Conservation (phyloP, 495 filamentous ascomycete species). For the Polyplosphaeria fusca region DNA sequence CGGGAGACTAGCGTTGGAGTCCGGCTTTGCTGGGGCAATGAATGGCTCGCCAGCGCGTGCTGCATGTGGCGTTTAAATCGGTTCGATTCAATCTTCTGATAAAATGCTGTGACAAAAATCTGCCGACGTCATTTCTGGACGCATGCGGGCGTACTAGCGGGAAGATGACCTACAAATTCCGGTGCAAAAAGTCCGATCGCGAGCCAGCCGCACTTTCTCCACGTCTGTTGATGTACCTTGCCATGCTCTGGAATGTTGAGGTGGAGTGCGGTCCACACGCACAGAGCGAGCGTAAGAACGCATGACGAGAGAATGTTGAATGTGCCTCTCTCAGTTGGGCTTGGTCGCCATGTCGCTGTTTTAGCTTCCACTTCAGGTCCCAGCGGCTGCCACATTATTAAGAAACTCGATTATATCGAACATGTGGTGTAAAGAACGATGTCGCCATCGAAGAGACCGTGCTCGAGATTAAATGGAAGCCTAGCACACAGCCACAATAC, state of each 20-base stretch:
- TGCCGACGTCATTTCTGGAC: neutral
- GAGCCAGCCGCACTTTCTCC: slow-evolving; percentile 2
- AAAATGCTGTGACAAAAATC: neutral
- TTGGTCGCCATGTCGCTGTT: slow-evolving; percentile 4
- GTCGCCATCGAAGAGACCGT: no score
- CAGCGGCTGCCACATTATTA: no score
- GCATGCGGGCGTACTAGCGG: neutral
- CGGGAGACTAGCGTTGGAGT: neutral
- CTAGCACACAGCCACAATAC: no score
- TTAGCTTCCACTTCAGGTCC: no score
- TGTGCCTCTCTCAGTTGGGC: slow-evolving; percentile 16
- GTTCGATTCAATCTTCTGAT: neutral
- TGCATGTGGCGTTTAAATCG: neutral
- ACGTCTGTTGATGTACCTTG: neutral
- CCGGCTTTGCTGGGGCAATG: neutral
- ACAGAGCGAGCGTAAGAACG: slow-evolving; percentile 15
- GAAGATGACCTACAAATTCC: neutral
- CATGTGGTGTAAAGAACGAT: no score
- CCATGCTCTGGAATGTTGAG: slow-evolving; percentile 12
- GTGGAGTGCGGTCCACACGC: slow-evolving; percentile 16
- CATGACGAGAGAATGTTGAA: slow-evolving; percentile 13
- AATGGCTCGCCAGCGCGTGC: neutral
- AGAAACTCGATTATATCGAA: no score
- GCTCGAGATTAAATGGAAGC: no score
- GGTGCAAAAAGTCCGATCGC: neutral